Base-by-base conservation (phyloP, 2,329 filamentous ascomycete species). In the Fusarium longipes region DNA sequence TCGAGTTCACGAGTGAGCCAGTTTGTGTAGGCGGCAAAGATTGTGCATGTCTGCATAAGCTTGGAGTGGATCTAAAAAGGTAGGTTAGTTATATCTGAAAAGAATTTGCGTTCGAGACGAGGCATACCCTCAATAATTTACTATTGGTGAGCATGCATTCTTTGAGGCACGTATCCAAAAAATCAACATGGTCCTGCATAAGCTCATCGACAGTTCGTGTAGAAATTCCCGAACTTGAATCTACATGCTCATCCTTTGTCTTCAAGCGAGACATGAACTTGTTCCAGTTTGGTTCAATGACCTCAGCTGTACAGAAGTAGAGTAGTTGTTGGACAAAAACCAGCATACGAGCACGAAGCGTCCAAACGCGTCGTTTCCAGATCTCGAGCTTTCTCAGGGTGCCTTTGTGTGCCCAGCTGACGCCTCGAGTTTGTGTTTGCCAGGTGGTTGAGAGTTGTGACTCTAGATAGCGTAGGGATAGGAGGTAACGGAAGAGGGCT, bases 141-240 rank as follows among this genome's bases (percentile, higher is more conserved):
- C 93, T 93, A 78, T 99, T 97, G 20, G 96, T 99, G 68, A 99
- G 85, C 93, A 98, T 98, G 82, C 96, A 98, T 81, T 98, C 96
- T 80, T 98, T 99, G 73, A 99, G 83, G 77, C 96, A 99, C 6
- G 96, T 98, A 73, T 97, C 96, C 45, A 99, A 82, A 77, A 99
- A 99, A 79, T 98, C 96, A 62, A 99, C 94, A 80, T 99, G 96
- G 75, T 98, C 94, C 80, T 98, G 93, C 96, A 99, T 99, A 75
- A 99, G 81, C 80, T 98, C 93, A 75, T 99, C 96, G 2, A 99
- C 96, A 0, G 96, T 99, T 35, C 93, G 81, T 38, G 82, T 82
- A 8, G 79, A 76, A 1, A 77, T 73, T 5, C 77, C 76, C 14
- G 75, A 57, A n/a, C 60, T 57, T 12, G 77, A 71, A 10, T 66